Conservation (phyloP, 495 filamentous ascomycete species). For the Penicillium longicatenatum region DNA sequence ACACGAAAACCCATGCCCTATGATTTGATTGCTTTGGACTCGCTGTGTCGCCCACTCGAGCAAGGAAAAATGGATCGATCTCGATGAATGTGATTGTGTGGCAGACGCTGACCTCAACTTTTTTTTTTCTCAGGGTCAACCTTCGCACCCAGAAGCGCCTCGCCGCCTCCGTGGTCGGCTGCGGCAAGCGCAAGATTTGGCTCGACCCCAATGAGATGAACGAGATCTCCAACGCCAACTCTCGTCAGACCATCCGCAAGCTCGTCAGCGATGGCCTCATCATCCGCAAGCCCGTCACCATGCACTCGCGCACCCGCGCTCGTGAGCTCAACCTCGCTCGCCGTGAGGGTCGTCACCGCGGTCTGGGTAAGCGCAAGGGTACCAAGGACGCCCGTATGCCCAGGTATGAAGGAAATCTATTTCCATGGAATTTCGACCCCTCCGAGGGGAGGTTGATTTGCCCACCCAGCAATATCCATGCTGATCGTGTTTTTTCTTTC, state of each 20-base stretch:
- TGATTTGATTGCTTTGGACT: constrained; percentile 1
- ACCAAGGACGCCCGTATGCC: constrained; percentile 99
- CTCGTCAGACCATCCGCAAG: constrained; percentile 99
- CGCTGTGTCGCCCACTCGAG: constrained; percentile 14
- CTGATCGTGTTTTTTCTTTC: constrained; percentile 17
- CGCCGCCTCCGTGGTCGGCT: constrained; percentile 94
- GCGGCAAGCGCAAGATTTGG: constrained; percentile 99
- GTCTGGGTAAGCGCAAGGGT: constrained; percentile 99
- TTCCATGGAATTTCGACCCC: neutral
- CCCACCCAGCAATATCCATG: constrained; percentile 13
- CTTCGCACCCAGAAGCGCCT: constrained; percentile 99
- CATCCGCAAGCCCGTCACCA: constrained; percentile 99
- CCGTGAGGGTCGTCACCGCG: constrained; percentile 92
- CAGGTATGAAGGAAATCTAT: constrained; percentile 60
- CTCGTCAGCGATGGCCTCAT: constrained; percentile 99
- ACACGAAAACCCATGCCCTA: constrained; percentile 18
- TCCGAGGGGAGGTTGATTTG: constrained; percentile 2
- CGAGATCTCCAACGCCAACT: constrained; percentile 99
- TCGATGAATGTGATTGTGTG: constrained; percentile 25
- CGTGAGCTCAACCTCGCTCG: constrained; percentile 87
- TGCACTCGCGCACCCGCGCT: constrained; percentile 97
- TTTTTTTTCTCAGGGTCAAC: constrained; percentile 78
- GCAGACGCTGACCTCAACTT: constrained; percentile 39
- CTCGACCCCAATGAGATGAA: constrained; percentile 99
- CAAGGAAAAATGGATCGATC: constrained; percentile 16